Conservation (phyloP, 805 yeast species). For the Lipomyces starkeyi region DNA sequence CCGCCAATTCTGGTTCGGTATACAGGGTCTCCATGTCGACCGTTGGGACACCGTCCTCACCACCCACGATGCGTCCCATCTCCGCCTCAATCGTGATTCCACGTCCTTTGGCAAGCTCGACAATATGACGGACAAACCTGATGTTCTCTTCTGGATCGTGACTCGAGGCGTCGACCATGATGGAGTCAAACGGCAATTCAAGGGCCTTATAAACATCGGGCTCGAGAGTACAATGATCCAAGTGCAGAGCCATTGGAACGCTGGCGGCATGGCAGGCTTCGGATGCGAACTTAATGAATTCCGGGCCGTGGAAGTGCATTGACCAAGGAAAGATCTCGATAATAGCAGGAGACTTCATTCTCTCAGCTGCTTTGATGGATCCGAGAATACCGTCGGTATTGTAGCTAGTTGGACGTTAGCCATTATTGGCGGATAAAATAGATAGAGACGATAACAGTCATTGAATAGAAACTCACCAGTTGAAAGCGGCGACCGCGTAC, state of each 20-base stretch:
- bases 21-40: constrained; percentile 45
- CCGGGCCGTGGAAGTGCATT: constrained; percentile 46
- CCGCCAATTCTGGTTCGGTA: constrained; percentile 48
- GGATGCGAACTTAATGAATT: constrained; percentile 43
- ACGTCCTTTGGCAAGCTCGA: constrained; percentile 43
- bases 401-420: constrained; percentile 34
- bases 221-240: constrained; percentile 49
- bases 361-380: constrained; percentile 49
- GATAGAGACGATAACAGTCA: too few relatives aligned
- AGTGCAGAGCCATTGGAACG: constrained; percentile 49
- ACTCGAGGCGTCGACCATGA: constrained; percentile 51
- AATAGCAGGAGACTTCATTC: constrained; percentile 46
- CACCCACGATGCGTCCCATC: constrained; percentile 51
- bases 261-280: constrained; percentile 43
- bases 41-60: constrained; percentile 49
- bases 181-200: constrained; percentile 49
- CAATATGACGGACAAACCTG: constrained; percentile 44
- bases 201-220: constrained; percentile 46
- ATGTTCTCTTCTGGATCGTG: constrained; percentile 48
- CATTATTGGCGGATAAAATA: too few relatives aligned
- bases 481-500: constrained; percentile 48
- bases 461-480: constrained; percentile 38
- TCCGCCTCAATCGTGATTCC: constrained; percentile 50
- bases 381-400: constrained; percentile 48
- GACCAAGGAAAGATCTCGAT: constrained; percentile 51